Evolutionary conservation across 805 yeast species (phyloP).

Genomic region (Ascoidea tarda): DNA sequence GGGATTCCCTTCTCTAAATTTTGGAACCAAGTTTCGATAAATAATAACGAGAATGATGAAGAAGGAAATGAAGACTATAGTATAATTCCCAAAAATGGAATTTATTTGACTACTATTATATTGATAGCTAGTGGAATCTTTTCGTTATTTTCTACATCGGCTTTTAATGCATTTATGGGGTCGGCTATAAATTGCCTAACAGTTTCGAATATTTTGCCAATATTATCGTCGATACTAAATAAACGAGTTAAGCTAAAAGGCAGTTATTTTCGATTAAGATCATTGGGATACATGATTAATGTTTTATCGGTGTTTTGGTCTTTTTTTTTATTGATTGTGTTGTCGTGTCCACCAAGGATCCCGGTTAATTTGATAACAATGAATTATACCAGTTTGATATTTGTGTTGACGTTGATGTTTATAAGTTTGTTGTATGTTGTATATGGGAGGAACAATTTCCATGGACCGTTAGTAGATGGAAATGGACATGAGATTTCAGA

Average conservation of each 20-base stretch:
- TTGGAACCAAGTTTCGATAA: slow-evolving; percentile 49
- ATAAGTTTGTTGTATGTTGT: slow-evolving; percentile 35
- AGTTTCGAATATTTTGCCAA: slow-evolving; percentile 67
- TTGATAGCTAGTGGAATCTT: slow-evolving; percentile 47
- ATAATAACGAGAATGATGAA: slow-evolving; percentile 24
- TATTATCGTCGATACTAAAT: slow-evolving; percentile 43
- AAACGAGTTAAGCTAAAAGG: slow-evolving; percentile 50
- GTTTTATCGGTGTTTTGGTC: slow-evolving; percentile 47
- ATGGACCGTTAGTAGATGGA: slow-evolving; percentile 38
- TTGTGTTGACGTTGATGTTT: slow-evolving; percentile 28
- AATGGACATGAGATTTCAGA: background rate
- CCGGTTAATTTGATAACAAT: slow-evolving; percentile 28
- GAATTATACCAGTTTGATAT: slow-evolving; percentile 50
- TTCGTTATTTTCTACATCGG: slow-evolving; percentile 56
- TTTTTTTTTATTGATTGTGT: slow-evolving; percentile 36
- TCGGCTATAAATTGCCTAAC: slow-evolving; percentile 67
- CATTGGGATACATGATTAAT: slow-evolving; percentile 52
- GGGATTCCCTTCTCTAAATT: slow-evolving; percentile 53
- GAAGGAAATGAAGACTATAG: no score
- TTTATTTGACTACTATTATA: slow-evolving; percentile 47
- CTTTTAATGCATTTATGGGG: slow-evolving; percentile 76
- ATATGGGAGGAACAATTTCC: slow-evolving; percentile 53
- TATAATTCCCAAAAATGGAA: slow-evolving; percentile 53
- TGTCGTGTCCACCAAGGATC: slow-evolving; percentile 61
- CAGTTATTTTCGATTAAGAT: slow-evolving; percentile 48